Conservation (phyloP, 768 basidiomycete species). For the Pisolithus microcarpus region DNA sequence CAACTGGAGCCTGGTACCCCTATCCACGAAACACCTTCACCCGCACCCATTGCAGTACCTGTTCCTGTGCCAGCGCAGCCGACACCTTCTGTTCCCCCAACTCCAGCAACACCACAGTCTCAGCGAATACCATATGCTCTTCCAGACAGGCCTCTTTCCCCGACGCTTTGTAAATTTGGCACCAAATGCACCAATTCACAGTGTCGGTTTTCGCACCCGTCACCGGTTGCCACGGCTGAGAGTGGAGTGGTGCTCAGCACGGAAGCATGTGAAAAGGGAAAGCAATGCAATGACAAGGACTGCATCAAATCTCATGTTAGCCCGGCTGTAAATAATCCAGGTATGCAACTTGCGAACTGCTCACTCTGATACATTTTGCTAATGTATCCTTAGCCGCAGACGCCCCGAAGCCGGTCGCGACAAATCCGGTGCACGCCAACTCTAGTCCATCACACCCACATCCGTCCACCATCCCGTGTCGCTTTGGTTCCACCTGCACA, state of each 20-base stretch:
- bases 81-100: conserved; percentile 13
- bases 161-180: conserved; percentile 89
- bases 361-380: conserved; percentile 6
- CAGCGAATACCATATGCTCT: conserved; percentile 45
- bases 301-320: conserved; percentile 89
- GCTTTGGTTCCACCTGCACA: conserved; percentile 67
- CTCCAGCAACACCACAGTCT: conserved; percentile 7
- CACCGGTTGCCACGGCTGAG: conserved; percentile 92
- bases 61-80: conserved; percentile 17
- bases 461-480: conserved; percentile 41
- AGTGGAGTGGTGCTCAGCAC: conserved; percentile 93
- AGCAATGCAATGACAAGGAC: conserved; percentile 87
- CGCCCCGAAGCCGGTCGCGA: conserved; percentile 30
- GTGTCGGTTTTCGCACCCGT: conserved; percentile 91
- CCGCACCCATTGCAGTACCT: conserved; percentile 19
- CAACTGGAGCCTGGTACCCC: conserved; percentile 12
- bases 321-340: conserved; percentile 67
- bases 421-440: conserved; percentile 27
- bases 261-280: conserved; percentile 86
- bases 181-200: conserved; percentile 85
- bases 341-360: conserved; percentile 25
- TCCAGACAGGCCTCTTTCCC: conserved; percentile 79
- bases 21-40: conserved; percentile 1
- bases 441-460: conserved; percentile 23
- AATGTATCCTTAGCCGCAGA: conserved; percentile 20